Evolutionary conservation across 2,329 filamentous ascomycete genomes (phyloP), one percentile per base, ranked within the genome.

Genomic region (Endothia cerciana): DNA sequence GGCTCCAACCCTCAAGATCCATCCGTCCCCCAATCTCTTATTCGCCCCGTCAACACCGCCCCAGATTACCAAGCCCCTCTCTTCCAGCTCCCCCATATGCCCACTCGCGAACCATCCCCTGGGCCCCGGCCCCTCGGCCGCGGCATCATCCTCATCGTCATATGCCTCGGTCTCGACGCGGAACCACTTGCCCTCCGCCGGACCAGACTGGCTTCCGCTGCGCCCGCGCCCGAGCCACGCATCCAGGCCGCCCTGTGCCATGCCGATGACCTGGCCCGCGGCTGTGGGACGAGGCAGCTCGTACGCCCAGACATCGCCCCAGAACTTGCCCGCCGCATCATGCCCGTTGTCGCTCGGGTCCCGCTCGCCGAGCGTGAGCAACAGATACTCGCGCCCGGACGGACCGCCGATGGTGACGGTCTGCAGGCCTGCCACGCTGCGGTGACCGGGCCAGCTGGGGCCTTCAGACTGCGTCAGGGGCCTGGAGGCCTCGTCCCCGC

Each of bases 231-330:
- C 51, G 17, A 67, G 55, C 3, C 55, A 80, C 78, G 17, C 85
- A 11, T 33, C 85, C 4, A 86, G 75, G 47, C 81, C 81, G 68
- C 83, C 81, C 74, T 81, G 77, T 62, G 87, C 77, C n/a, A 85
- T 84, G 65, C 87, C 80, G 38, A 83, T 82, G 67, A 89, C 75
- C 71, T 83, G 84, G 1, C 85, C 85, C 0, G 82, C 77, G 17
- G 83, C 84, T 82, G 65, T 83, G 81, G 57, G 74, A 11, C 85
- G 81, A 11, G 85, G 86, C 22, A 88, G 81, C 75, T 88, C 85
- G 76, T 88, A 90, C 19, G 83, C 81, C 88, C 88, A 91, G 22
- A 88, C 82, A 72, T 90, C 87, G 68, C 80, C 76, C 77, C 81
- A 83, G 74, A 87, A 88, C 65, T 79, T 81, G 30, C 83, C 85